Evolutionary conservation across 176 grass and related monocot genomes (phyloP).

Genomic region (Areca catechu): DNA sequence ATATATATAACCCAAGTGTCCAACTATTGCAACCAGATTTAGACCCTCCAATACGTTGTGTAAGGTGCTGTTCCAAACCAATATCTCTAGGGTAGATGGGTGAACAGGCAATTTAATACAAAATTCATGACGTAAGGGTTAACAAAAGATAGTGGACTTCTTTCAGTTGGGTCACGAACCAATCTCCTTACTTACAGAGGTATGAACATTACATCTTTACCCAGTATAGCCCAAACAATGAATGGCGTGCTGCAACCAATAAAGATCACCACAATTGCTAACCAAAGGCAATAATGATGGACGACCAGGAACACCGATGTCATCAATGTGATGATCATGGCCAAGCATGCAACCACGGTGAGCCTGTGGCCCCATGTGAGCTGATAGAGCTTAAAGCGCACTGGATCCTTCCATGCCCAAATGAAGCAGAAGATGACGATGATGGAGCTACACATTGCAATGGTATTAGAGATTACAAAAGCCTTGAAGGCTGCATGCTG

Average conservation of each 20-base stretch:
- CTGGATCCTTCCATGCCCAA: constrained; percentile 25
- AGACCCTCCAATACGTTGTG: too few species aligned
- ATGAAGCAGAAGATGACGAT: constrained; percentile 33
- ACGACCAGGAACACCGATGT: constrained; percentile 8
- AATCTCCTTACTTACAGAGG: constrained; percentile 10
- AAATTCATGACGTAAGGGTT: too few species aligned
- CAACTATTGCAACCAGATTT: too few species aligned
- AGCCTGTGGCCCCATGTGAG: constrained; percentile 28
- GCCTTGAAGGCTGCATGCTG: constrained; percentile 11
- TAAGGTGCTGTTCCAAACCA: too few species aligned
- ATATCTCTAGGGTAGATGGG: too few species aligned
- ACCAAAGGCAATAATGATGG: constrained; percentile 5
- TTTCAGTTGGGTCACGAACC: too few species aligned
- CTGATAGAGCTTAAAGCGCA: constrained; percentile 25
- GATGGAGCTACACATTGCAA: constrained; percentile 36
- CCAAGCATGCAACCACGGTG: constrained; percentile 11
- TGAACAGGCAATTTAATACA: too few species aligned
- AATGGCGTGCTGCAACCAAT: constrained; percentile 27
- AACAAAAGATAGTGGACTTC: too few species aligned
- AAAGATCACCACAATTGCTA: constrained; percentile 21
- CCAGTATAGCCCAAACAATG: constrained; percentile 28
- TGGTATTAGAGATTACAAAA: constrained; percentile 31
- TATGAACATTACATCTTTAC: constrained; percentile 19
- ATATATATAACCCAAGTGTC: too few species aligned
- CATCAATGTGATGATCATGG: constrained; percentile 15